A percentile compares a stretch with the other conserved stretches of the same genome.
Evolutionary conservation across 148 eudicot genomes (phyloP).

Genomic region (Rhododendron simsii): DNA sequence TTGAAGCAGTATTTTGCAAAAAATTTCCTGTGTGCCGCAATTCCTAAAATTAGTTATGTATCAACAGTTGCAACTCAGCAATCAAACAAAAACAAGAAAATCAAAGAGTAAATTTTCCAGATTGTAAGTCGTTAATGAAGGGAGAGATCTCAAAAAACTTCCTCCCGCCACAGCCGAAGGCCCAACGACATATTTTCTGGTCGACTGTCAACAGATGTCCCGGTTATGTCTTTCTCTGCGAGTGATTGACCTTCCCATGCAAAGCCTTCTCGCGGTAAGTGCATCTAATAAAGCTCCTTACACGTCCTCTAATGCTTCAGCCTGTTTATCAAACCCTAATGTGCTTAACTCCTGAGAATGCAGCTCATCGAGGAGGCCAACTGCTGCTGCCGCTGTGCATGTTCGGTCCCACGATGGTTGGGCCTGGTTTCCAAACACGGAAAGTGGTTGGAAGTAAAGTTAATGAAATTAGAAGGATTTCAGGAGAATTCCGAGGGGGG

Average conservation of each 20-base stretch:
- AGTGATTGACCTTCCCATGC: slow-evolving; percentile 84
- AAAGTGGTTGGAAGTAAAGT: neutral
- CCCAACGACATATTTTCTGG: neutral
- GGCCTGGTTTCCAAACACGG: slow-evolving; percentile 46
- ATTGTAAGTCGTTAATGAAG: neutral
- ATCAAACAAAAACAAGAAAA: neutral
- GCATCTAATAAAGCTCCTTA: slow-evolving; percentile 58
- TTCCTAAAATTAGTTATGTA: neutral
- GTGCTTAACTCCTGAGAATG: slow-evolving; percentile 53
- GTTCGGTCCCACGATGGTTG: slow-evolving; percentile 98
- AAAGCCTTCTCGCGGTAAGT: slow-evolving; percentile 65
- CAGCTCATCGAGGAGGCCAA: slow-evolving; percentile 72
- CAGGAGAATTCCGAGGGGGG: neutral
- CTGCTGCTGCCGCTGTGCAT: slow-evolving; percentile 95
- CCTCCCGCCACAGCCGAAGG: neutral
- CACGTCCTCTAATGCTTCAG: slow-evolving; percentile 62
- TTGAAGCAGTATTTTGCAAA: too few relatives aligned
- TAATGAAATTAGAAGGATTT: neutral
- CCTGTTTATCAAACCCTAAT: slow-evolving; percentile 57
- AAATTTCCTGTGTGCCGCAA: too few relatives aligned
- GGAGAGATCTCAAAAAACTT: slow-evolving; percentile 9
- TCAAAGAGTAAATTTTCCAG: neutral
- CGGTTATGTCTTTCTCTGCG: slow-evolving; percentile 48
- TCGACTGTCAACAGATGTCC: slow-evolving; percentile 38
- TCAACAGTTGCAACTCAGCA: neutral